Evolutionary conservation across 1,139 yeast genomes (phyloP).

Genomic region (Ashbya aceris): DNA sequence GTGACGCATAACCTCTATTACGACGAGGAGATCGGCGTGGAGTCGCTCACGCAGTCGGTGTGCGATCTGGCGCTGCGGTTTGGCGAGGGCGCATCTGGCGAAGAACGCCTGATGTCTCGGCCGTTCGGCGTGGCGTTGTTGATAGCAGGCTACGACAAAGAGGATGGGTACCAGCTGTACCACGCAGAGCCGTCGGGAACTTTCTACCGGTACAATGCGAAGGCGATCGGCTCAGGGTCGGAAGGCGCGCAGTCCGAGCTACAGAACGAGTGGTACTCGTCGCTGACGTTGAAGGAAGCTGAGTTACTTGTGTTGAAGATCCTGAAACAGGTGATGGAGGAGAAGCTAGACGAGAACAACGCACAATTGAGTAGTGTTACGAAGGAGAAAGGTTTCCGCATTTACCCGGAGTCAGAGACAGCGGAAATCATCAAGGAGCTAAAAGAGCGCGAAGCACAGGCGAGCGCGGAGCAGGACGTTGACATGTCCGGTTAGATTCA

Average conservation of each 20-base stretch:
- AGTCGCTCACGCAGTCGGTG: conserved; percentile 89
- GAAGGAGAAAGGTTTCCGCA: conserved; percentile 73
- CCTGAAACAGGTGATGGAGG: conserved; percentile 98
- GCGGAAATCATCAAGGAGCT: conserved; percentile 68
- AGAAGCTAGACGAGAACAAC: conserved; percentile 88
- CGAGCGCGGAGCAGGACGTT: conserved; percentile 27
- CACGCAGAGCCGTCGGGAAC: conserved; percentile 99
- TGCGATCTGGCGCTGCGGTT: conserved; percentile 95
- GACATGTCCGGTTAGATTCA: conserved; percentile 20
- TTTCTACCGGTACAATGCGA: conserved; percentile 93
- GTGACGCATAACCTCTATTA: conserved; percentile 82
- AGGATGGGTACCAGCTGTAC: conserved; percentile 90
- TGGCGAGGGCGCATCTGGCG: conserved; percentile 98
- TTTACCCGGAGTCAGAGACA: conserved; percentile 77
- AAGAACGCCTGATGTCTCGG: conserved; percentile 93
- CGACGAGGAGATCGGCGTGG: conserved; percentile 89
- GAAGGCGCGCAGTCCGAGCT: conserved; percentile 99
- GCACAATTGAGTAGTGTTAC: conserved; percentile 95
- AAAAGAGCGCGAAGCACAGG: conserved; percentile 60
- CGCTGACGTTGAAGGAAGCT: conserved; percentile 88
- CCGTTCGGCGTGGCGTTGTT: conserved; percentile 98
- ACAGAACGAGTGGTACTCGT: conserved; percentile 93
- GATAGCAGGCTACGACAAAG: conserved; percentile 88
- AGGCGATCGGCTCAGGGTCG: conserved; percentile 97
- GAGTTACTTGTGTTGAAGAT: conserved; percentile 83